Base-by-base conservation (phyloP, 225 moss, liverwort and hornwort species). In the Sphagnum tenellum region DNA sequence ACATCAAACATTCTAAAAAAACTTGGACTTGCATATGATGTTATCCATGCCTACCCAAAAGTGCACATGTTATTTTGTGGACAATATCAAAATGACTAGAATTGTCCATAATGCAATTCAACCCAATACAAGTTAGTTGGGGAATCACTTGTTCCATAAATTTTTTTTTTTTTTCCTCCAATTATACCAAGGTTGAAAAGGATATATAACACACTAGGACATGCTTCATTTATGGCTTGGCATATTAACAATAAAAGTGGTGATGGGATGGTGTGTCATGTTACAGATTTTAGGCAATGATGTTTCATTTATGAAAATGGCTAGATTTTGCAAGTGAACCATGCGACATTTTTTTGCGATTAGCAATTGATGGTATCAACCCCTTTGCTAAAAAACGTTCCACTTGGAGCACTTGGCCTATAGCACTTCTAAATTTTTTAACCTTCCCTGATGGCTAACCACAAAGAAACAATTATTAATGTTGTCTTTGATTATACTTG, bases 401-500 rank as follows among this genome's bases (percentile, higher is more conserved):
- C 29, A 29, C 1, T 29, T 29, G 29, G 29, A 29, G 1, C 29
- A 1, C 29, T 29, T 29, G 29, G 29, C 29, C 1, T 29, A 1
- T 29, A 29, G 1, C 29, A 29, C 29, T 29, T 29, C 1, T 29
- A 1, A 29, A 29, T 29, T 29, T 29, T 29, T 3, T 29, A 66
- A 66, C 45, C 4, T 66, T 10, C 66, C 66, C 2, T 52, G 3
- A 3, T 66, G 52, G 52, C 3, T 55, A 3, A 66, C 14, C 11
- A 66, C 55, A 4, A 52, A 55, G 45, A 53, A 55, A 29, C 53
- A 55, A 4, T 55, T 53, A 5, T 14, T 66, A 55, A 53, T 66
- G n/a, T 55, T 66, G 44, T n/a, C 53, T 5, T 45, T 66, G 29
- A 52, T 66, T 3, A 53, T 66, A 3, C 66, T 52, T 4, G 66